A percentile compares a stretch with the other conserved stretches of the same genome.
phyloP scores from a whole-genome alignment of 2,329 filamentous ascomycete genomes.

The Aspergillus quadricinctus region DNA sequence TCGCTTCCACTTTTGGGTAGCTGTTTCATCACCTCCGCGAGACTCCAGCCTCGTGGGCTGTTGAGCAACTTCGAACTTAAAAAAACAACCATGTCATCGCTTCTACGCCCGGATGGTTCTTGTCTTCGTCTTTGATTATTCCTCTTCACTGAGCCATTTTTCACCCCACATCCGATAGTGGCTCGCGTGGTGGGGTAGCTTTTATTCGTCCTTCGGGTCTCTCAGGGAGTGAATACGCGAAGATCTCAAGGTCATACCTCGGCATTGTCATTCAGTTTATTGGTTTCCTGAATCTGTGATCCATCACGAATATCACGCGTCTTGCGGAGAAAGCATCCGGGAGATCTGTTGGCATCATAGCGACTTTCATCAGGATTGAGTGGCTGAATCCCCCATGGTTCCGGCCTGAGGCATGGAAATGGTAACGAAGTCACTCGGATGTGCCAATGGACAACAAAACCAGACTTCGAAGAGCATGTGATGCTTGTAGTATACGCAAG shows the following conservation, averaged over 20 bases:
- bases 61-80: background rate
- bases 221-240: background rate
- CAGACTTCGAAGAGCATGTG: slow-evolving; percentile 49
- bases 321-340: background rate
- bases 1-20: background rate
- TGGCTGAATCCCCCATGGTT: slow-evolving; percentile 8
- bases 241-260: background rate
- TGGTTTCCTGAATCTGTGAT: background rate
- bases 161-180: background rate
- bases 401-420: slow-evolving; percentile 22
- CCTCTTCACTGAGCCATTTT: background rate
- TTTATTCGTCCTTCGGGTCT: background rate
- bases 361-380: background rate
- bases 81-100: background rate
- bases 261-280: background rate
- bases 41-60: background rate
- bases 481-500: slow-evolving; percentile 51
- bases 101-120: background rate
- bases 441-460: slow-evolving; percentile 35
- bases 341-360: background rate
- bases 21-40: background rate
- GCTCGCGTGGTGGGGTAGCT: background rate
- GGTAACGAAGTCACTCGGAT: slow-evolving; percentile 9
- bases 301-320: background rate
- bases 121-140: background rate